Evolutionary conservation across 2,329 filamentous ascomycete genomes (phyloP).

Genomic region (Atkinsonella hypoxylon): DNA sequence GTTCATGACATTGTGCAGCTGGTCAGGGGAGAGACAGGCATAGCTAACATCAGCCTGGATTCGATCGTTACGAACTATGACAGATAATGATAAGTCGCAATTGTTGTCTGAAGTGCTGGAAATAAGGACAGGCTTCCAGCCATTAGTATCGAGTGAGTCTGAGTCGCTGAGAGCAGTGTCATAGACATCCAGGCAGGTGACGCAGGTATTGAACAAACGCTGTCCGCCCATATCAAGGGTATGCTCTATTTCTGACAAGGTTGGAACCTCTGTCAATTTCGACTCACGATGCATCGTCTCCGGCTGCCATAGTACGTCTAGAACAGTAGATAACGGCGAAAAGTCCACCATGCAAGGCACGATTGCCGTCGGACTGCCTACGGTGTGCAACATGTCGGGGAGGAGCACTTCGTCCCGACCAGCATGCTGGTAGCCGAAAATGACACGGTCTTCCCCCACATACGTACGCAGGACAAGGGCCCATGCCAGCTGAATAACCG

Average conservation of each 20-base stretch:
- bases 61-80: constrained; percentile 28
- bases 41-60: constrained; percentile 33
- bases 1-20: constrained; percentile 35
- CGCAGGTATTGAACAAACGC: constrained; percentile 37
- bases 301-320: constrained; percentile 18
- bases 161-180: constrained; percentile 9
- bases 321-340: constrained; percentile 19
- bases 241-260: constrained; percentile 34
- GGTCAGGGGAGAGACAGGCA: constrained; percentile 28
- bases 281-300: constrained; percentile 17
- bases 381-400: constrained; percentile 26
- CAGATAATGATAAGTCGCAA: constrained; percentile 33
- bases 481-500: constrained; percentile 48
- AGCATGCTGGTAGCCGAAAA: constrained; percentile 40
- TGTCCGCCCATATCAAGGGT: constrained; percentile 29
- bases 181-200: constrained; percentile 33
- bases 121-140: constrained; percentile 8
- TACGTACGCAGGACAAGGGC: constrained; percentile 43
- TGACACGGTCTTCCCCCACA: constrained; percentile 37
- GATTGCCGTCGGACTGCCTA: constrained; percentile 34
- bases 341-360: constrained; percentile 24
- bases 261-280: constrained; percentile 29
- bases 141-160: constrained; percentile 4
- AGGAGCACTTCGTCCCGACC: constrained; percentile 32
- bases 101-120: constrained; percentile 18